A percentile compares a stretch with the other conserved stretches of the same genome.
phyloP scores from a whole-genome alignment of 2,329 filamentous ascomycete species.

The Hyphodiscus sp. region DNA sequence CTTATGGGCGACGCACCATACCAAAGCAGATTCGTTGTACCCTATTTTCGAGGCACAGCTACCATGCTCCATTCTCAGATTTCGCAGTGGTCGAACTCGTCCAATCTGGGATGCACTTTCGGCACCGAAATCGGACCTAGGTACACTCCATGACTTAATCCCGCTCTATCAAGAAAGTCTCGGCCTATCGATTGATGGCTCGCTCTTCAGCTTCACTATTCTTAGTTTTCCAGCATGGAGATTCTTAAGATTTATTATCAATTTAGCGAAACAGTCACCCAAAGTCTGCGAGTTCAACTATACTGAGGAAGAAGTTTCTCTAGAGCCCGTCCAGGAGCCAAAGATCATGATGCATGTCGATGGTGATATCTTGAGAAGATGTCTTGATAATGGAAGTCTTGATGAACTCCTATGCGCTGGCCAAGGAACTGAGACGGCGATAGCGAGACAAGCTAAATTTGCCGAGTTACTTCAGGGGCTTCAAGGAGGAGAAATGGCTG shows the following conservation, averaged over 20 bases:
- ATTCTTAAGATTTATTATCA: constrained; percentile 68
- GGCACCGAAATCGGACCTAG: too few species aligned
- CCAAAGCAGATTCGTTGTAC: constrained; percentile 25
- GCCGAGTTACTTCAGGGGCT: constrained; percentile 43
- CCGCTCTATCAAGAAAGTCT: constrained; percentile 40
- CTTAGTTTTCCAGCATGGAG: constrained; percentile 57
- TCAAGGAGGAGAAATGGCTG: constrained; percentile 37
- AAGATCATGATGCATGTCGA: constrained; percentile 56
- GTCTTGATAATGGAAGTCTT: constrained; percentile 41
- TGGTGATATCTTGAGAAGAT: constrained; percentile 56
- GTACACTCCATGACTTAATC: too few species aligned
- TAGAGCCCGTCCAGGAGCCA: constrained; percentile 36
- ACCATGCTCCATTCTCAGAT: constrained; percentile 48
- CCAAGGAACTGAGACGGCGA: constrained; percentile 3
- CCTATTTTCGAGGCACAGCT: constrained; percentile 50
- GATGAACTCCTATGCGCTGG: constrained; percentile 34
- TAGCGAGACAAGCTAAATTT: constrained; percentile 33
- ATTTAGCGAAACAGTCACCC: constrained; percentile 48
- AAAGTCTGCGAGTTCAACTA: constrained; percentile 44
- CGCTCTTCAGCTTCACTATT: constrained; percentile 62
- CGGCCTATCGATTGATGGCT: constrained; percentile 63
- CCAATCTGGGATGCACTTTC: constrained; percentile 14
- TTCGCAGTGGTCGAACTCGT: constrained; percentile 46
- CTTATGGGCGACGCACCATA: constrained; percentile 24
- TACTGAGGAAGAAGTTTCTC: constrained; percentile 17